Conservation (phyloP, 2,329 filamentous ascomycete species). For the Ustulina deusta region DNA sequence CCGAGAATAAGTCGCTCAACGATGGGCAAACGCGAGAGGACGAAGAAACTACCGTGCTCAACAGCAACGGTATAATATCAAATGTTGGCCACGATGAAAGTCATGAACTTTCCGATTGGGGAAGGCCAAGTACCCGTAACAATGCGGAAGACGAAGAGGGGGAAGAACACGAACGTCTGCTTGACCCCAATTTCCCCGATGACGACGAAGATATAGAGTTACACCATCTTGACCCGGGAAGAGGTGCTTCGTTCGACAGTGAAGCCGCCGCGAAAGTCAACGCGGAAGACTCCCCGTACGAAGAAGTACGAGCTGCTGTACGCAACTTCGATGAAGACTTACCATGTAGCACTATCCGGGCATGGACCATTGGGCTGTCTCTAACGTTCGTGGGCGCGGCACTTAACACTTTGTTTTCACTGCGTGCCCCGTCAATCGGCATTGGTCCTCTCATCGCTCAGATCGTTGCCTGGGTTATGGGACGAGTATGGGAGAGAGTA, state of each 20-base stretch:
- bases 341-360: conserved; percentile 74
- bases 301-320: conserved; percentile 74
- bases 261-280: conserved; percentile 52
- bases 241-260: conserved; percentile 45
- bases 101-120: conserved; percentile 35
- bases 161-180: conserved; percentile 68
- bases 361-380: conserved; percentile 71
- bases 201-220: conserved; percentile 58
- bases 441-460: conserved; percentile 72
- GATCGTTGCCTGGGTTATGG: conserved; percentile 73
- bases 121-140: conserved; percentile 54
- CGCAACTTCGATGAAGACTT: conserved; percentile 73
- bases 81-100: conserved; percentile 19
- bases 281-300: conserved; percentile 71
- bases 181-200: conserved; percentile 64
- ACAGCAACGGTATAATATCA: not conserved
- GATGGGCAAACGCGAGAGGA: not conserved
- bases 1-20: not conserved
- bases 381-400: conserved; percentile 69
- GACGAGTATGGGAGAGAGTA: conserved; percentile 69
- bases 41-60: conserved; percentile 8
- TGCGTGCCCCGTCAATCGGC: conserved; percentile 71
- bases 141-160: conserved; percentile 57
- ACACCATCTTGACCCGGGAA: conserved; percentile 39
- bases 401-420: conserved; percentile 73